Evolutionary conservation across 306 rosid genomes (phyloP), one percentile per base, ranked within the genome.

Genomic region (Rubus idaeus): DNA sequence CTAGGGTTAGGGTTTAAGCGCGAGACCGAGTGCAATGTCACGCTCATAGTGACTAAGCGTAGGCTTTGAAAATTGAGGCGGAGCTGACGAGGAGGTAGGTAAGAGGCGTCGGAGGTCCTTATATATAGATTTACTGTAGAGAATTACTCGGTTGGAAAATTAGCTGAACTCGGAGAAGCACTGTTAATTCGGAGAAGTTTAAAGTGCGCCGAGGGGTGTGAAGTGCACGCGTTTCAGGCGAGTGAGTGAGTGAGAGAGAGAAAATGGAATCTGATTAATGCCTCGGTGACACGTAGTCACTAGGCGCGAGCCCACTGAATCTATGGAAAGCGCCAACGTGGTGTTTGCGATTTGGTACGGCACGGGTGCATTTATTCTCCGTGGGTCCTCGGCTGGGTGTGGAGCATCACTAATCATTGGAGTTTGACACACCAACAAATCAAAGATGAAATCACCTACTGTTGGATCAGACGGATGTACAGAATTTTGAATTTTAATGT

Each of bases 21-120:
- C 46, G 86, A 88, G 83, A 90, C 77, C 1, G 93, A 86, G 53
- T 96, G 93, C 86, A 91, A 56, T 9, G 88, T 53, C 70, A 78
- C 75, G 81, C 65, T 78, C 92, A 87, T 88, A 23, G 65, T 41
- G 37, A 30, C 35, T 30, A 30, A 13, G 21, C 21, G 45, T n/a
- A 3, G 51, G 12, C 11, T 21, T 21, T 12, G 26, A 73, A 58
- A 60, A 17, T 41, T 46, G 60, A 62, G 70, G 78, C 78, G 57
- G 41, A 46, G 70, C 8, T 74, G 78, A 74, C 46, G 78, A 45
- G 49, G 68, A 12, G 18, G 14, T 61, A 61, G 39, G 49, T 60
- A 67, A 57, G 55, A 26, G 23, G 30, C 16, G 39, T 8, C 20
- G 63, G 79, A 75, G 78, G 4, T 46, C 51, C 2, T 46, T 46